Conservation (phyloP, 2,329 filamentous ascomycete species). For the Xenoacremonium recifei region DNA sequence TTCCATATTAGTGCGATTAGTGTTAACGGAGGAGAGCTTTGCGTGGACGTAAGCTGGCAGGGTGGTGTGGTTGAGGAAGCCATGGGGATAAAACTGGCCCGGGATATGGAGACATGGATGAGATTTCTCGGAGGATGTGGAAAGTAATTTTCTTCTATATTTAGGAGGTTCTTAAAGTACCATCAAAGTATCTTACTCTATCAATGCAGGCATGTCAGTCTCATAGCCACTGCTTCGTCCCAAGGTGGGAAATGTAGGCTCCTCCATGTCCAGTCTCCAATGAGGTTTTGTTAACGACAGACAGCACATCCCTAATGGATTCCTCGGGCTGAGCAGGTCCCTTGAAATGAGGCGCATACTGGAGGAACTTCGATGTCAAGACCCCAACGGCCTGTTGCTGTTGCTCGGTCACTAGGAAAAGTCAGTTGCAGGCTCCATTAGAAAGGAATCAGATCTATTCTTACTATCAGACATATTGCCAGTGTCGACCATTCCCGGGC, state of each 20-base stretch:
- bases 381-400: not conserved
- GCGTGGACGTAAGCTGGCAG: no score
- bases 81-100: no score
- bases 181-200: no score
- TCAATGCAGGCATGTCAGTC: no score
- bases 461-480: conserved; percentile 29
- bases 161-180: no score
- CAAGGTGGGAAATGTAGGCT: conserved; percentile 5
- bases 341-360: conserved; percentile 4
- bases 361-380: not conserved
- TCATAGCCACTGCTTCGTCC: conserved; percentile 6
- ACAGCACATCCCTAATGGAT: conserved; percentile 1
- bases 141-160: no score
- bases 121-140: no score
- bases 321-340: not conserved
- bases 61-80: no score
- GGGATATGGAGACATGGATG: no score
- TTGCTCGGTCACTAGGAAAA: not conserved
- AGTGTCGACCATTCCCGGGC: conserved; percentile 50
- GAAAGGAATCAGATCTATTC: conserved; percentile 1
- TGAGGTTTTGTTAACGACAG: conserved; percentile 3
- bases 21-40: no score
- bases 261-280: conserved; percentile 4
- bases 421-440: not conserved
- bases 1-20: no score